Evolutionary conservation across 495 filamentous ascomycete genomes (phyloP), one percentile per base, ranked within the genome.

Genomic region (Aspergillus sparsus): DNA sequence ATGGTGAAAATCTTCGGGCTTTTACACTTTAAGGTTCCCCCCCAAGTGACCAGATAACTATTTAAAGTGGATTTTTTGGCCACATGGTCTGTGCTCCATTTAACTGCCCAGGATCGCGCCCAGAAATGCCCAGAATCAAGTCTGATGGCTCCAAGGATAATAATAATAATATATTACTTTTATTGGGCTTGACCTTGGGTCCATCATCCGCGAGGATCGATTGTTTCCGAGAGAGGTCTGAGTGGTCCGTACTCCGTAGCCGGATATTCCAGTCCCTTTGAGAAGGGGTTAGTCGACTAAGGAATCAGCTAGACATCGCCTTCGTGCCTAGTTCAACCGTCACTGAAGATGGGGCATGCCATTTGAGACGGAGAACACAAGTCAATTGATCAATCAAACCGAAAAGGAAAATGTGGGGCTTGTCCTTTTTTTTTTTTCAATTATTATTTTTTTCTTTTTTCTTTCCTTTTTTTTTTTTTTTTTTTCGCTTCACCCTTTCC

Each of bases 1-100:
- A 55, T 61, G 52, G 59, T 54, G 59, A 61, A 61, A 61, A 61
- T 61, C 52, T 37, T 61, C 59, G 59, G 53, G 45, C 53, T 51
- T 61, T 61, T 56, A 50, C 52, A 55, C 35, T 49, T 56, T 55
- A 50, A 61, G 54, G 52, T 53, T 61, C 59, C 53, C 46, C 46
- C 42, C 52, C 52, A 21, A 52, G 50, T 49, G 51, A 49, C 50
- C 57, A 47, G 44, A 47, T 18, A 18, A 47, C 7, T 21, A 16
- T 16, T 47, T 21, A 12, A 12, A 47, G 57, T 53, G 47, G 49
- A 44, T 57, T 37, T 27, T 27, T 27, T 58, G 49, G 36, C 56
- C 49, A 58, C 56, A 52, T 58, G 56, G 56, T 45, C 56, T 58
- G 55, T 58, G 55, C 55, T 58, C 47, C 27, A 57, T 27, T 27